These are phyloP conservation scores for Candida sojae DNA, from an alignment of 1,139 yeast genomes.

Conservation along the genomic window DNA sequence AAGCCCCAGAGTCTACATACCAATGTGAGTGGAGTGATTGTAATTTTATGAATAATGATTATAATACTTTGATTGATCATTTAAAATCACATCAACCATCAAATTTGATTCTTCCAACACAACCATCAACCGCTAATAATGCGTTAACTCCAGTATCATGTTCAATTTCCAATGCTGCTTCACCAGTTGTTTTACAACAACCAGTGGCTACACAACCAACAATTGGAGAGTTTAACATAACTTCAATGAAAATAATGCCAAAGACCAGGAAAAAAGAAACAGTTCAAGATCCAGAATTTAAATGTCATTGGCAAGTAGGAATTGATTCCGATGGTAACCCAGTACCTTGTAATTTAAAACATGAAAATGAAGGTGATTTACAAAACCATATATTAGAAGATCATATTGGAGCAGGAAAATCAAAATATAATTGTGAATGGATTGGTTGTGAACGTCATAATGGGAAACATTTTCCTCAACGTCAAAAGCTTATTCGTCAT, in stretches of 20 bases:
- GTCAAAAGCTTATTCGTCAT: constrained; percentile 86
- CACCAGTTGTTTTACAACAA: not conserved
- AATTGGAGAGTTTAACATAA: constrained; percentile 25
- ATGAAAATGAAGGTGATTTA: constrained; percentile 56
- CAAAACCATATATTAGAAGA: constrained; percentile 66
- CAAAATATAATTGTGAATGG: constrained; percentile 77
- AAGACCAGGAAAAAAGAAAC: constrained; percentile 17
- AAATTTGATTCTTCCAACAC: constrained; percentile 9
- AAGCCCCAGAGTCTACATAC: constrained; percentile 14
- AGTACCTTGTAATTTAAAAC: constrained; percentile 50
- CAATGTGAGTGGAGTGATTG: constrained; percentile 80
- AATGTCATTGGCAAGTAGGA: constrained; percentile 52
- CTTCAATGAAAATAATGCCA: constrained; percentile 38
- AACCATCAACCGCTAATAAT: constrained; percentile 4
- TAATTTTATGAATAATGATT: constrained; percentile 51
- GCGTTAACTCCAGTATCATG: constrained; percentile 18
- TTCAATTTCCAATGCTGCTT: constrained; percentile 5
- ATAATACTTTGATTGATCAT: constrained; percentile 59
- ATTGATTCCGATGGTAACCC: constrained; percentile 29
- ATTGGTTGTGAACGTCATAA: constrained; percentile 66
- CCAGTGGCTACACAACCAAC: constrained; percentile 4
- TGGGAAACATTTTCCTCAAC: constrained; percentile 67
- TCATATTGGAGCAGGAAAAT: constrained; percentile 77
- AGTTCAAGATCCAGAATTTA: constrained; percentile 20
- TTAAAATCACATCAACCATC: constrained; percentile 52